These are phyloP conservation scores for Coemansia sp. DNA, from an alignment of 192 early-diverging fungal species.

Conservation along the genomic window DNA sequence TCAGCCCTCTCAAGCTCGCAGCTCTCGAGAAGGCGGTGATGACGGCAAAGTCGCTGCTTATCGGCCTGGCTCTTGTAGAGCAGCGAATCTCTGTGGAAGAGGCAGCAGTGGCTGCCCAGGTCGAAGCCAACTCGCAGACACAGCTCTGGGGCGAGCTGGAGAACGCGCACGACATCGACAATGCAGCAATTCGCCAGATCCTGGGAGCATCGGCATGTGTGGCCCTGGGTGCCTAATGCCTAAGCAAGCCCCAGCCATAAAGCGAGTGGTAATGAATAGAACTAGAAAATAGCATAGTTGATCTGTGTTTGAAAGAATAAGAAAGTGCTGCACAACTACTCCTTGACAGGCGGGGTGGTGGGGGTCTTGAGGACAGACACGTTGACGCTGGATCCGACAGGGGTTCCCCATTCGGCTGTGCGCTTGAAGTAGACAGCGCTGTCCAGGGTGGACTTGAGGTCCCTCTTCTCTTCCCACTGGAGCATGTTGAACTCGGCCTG, in stretches of 20 bases:
- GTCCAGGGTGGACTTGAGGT: conserved; percentile 1
- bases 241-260: too few species aligned
- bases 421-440: conserved; percentile 36
- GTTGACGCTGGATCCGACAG: conserved; percentile 38
- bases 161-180: conserved; percentile 60
- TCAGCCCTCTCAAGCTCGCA: conserved; percentile 73
- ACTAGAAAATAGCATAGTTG: too few species aligned
- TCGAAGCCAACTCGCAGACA: conserved; percentile 87
- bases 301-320: conserved; percentile 1
- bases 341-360: conserved; percentile 21
- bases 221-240: conserved; percentile 35
- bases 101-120: conserved; percentile 74
- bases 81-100: conserved; percentile 69
- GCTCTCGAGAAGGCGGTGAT: conserved; percentile 88
- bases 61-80: conserved; percentile 86
- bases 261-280: too few species aligned
- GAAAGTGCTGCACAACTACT: conserved; percentile 14
- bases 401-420: conserved; percentile 41
- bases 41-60: conserved; percentile 87
- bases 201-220: conserved; percentile 72
- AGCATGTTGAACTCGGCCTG: conserved; percentile 46
- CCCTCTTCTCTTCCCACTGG: conserved; percentile 43
- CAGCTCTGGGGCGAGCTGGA: conserved; percentile 89
- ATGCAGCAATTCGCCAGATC: conserved; percentile 62
- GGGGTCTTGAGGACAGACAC: conserved; percentile 26